Base-by-base conservation (phyloP, 2,329 filamentous ascomycete genomes). In the Aspergillus aculeatus region DNA sequence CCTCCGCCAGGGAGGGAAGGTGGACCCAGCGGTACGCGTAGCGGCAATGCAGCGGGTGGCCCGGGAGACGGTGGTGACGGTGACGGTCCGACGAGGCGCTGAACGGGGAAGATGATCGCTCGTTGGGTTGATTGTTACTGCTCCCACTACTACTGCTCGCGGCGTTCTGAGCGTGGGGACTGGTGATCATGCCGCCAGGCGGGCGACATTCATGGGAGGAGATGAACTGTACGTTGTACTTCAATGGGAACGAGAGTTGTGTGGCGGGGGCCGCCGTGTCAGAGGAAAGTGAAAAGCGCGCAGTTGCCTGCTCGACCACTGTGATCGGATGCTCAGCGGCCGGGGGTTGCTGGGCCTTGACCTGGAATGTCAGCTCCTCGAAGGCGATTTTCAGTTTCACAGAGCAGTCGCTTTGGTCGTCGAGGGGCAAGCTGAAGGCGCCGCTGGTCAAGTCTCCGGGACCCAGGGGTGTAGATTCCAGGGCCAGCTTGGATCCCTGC, bases 141-240 rank as follows among this genome's bases (percentile, higher is more conserved):
- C 26, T 29, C 14, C 26, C 56, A 38, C 53, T 56, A 16, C 54
- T 54, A n/a, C 14, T 11, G 14, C 32, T 35, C 11, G 32, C 12
- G 35, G 52, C 4, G 32, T 16, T 24, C 16, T 19, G 24, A 19
- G 41, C 51, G 48, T 50, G 52, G 31, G 41, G 58, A 35, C 55
- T 56, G 7, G 61, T 64, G 7, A 68, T 64, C 50, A 71, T 68
- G 4, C 77, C 76, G 6, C 69, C 64, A 3, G 82, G 81, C 11
- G 79, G 75, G 6, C 74, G 78, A 67, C 84, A 86, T 19, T 81
- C 82, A 66, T 82, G 82, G 1, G 83, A 82, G 0, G 82, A 78
- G 48, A 86, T 72, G 66, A 85, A 86, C 29, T 81, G 77, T 14
- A 83, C 77, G 59, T 84, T 82, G 67, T 83, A 77, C 16, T 71